Base-by-base conservation (phyloP, 2,329 filamentous ascomycete genomes). In the Ophiocordyceps camponoti-saundersi region DNA sequence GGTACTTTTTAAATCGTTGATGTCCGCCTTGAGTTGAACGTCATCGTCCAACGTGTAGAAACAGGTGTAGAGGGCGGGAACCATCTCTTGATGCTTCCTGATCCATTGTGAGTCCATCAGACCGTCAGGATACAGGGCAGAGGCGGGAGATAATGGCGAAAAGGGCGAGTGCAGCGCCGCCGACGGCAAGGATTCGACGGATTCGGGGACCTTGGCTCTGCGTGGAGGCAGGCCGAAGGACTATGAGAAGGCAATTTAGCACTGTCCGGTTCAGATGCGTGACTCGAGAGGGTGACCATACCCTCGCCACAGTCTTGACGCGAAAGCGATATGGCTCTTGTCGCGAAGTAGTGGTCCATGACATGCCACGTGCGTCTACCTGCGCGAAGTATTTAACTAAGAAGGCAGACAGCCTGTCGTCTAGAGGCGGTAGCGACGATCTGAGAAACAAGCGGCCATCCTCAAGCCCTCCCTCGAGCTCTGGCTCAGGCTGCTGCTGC, bases 61-160 rank as follows among this genome's bases (percentile, higher is more conserved):
- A 53, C 82, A 83, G 30, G 94, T 63, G 53, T 86, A 82, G 23
- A 86, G 74, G 50, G 86, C 84, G 2, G 90, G 90, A 21, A 96
- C 73, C 18, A 87, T 70, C 46, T 83, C 71, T 58, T 95, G 89
- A 60, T 96, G 90, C 61, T 96, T 98, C 49, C 77, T 76, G 47
- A 94, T 71, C 90, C 90, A 98, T 50, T 77, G 65, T 20, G 81
- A 73, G 50, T 88, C 79, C 60, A 95, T 79, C 49, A 95, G 69
- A 5, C 90, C 92, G 64, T 96, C 92, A 8, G 90, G 89, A 59
- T 92, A 96, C 3, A 93, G 73, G 2, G 79, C 71, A 8, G 90
- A 95, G 8, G 74, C 75, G 3, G 89, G 88, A 39, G 85, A 92
- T 29, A 96, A 71, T 1, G 90, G 92, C 2, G 92, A 96, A 53